phyloP scores from a whole-genome alignment of 768 basidiomycete genomes.

The Trametes punicea region DNA sequence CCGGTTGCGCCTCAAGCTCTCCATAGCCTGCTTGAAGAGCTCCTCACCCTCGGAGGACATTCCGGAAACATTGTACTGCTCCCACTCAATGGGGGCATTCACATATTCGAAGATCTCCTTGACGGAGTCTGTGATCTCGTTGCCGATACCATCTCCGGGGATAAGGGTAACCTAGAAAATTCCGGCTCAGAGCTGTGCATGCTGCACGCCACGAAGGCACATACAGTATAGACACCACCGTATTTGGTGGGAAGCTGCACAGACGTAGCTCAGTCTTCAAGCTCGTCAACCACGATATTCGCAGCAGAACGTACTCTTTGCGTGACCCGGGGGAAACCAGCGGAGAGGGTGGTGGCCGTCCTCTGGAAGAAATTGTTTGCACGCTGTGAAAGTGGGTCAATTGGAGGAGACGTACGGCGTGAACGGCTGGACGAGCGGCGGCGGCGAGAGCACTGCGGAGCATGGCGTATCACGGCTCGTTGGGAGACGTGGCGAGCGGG shows the following conservation, averaged over 20 bases:
- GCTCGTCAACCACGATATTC: background rate
- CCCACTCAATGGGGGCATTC: constrained; percentile 99
- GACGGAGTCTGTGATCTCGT: constrained; percentile 96
- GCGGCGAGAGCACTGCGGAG: constrained; percentile 62
- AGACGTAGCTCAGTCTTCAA: background rate
- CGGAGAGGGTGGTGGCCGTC: constrained; percentile 71
- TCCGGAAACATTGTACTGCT: constrained; percentile 96
- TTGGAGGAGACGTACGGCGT: constrained; percentile 43
- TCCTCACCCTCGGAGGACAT: constrained; percentile 92
- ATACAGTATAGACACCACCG: constrained; percentile 87
- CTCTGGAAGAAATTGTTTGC: constrained; percentile 40
- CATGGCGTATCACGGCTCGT: constrained; percentile 39
- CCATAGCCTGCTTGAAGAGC: constrained; percentile 97
- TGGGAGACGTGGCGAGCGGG: constrained; percentile 1
- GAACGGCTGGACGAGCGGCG: constrained; percentile 51
- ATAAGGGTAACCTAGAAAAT: constrained; percentile 82
- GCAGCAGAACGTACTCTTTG: constrained; percentile 53
- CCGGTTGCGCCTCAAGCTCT: constrained; percentile 93
- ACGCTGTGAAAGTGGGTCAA: constrained; percentile 11
- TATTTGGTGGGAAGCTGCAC: constrained; percentile 82
- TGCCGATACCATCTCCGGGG: constrained; percentile 96
- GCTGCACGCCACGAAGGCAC: constrained; percentile 25
- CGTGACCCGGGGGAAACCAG: constrained; percentile 73
- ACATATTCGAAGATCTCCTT: constrained; percentile 98
- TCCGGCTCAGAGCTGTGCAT: constrained; percentile 3